Evolutionary conservation across 345 rosid species (phyloP), one percentile per base, ranked within the genome.

Genomic region (Combretum micranthum): DNA sequence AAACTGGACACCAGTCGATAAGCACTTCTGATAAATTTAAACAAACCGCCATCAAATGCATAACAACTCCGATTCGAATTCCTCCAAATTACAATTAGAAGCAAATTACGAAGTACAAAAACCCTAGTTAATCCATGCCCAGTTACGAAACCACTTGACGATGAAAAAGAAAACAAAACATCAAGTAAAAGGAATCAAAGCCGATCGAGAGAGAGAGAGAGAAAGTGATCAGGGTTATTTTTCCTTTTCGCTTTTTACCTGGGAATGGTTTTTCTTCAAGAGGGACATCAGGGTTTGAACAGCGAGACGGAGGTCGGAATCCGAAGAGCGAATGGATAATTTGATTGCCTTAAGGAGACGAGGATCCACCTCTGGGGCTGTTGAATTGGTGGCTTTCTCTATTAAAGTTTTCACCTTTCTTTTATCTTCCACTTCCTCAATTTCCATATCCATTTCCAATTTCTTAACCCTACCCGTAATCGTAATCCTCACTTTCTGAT

Each of bases 301-400:
- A 66, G 91, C 85, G 50, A 82, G 54, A 19, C 81, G 96, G 72
- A 93, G 80, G 75, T 85, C 94, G 32, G 85, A 66, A 72, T 93
- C 91, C 19, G 94, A 93, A 68, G 66, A 68, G 5, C 97, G 83
- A 67, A 82, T 88, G n/a, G 69, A 77, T 6, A 57, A 73, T 74
- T 89, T 87, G 72, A 93, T 93, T 59, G 90, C 90, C 55, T 82
- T 85, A 65, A 89, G 92, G 42, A 89, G 78, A 64, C 96, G 86
- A 2, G 85, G 90, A 52, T 89, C 96, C 39, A 93, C 88, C 69
- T 83, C 87, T 12, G 69, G 54, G 11, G 81, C 90, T 26, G 84
- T 76, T 2, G 96, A 79, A 61, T 85, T 73, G 43, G 85, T 83
- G 54, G 99, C 96, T 66, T 68, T 78, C 66, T 83, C 85, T 26